Percentiles rank a stretch among this genome's conserved stretches.
These are phyloP conservation scores for Trichophyton verrucosum DNA, from an alignment of 2,329 filamentous ascomycete species.

Conservation along the genomic window DNA sequence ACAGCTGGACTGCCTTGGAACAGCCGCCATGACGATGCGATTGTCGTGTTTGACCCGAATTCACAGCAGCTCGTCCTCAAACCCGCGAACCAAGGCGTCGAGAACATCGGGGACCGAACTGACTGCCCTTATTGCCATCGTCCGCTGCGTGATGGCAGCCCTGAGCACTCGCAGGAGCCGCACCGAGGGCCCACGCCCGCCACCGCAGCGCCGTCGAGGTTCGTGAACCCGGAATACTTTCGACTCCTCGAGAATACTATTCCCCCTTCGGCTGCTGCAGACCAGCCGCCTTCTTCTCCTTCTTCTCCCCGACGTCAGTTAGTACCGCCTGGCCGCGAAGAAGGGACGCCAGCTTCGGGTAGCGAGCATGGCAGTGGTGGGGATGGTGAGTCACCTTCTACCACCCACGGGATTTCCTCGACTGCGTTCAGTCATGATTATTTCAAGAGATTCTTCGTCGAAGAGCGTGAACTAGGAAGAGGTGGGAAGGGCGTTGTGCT, in stretches of 20 bases:
- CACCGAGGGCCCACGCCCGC: slow-evolving; percentile 22
- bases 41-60: slow-evolving; percentile 78
- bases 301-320: slow-evolving; percentile 39
- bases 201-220: slow-evolving; percentile 43
- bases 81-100: slow-evolving; percentile 37
- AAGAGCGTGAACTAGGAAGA: slow-evolving; percentile 71
- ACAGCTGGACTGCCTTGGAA: background rate
- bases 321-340: slow-evolving; percentile 32
- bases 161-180: slow-evolving; percentile 28
- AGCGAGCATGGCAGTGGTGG: background rate
- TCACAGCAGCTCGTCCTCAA: slow-evolving; percentile 78
- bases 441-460: slow-evolving; percentile 84
- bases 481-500: slow-evolving; percentile 92
- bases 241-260: slow-evolving; percentile 63
- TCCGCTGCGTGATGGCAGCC: slow-evolving; percentile 42
- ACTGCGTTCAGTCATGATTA: slow-evolving; percentile 86
- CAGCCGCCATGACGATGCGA: slow-evolving; percentile 82
- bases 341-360: slow-evolving; percentile 5
- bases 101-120: slow-evolving; percentile 39
- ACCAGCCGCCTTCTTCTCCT: slow-evolving; percentile 28
- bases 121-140: slow-evolving; percentile 90
- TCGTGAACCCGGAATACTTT: slow-evolving; percentile 88
- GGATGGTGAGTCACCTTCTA: background rate
- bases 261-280: slow-evolving; percentile 24
- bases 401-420: slow-evolving; percentile 56